Conservation (phyloP, 164 flowering plant genomes). For the Dillenia suffruticosa region DNA sequence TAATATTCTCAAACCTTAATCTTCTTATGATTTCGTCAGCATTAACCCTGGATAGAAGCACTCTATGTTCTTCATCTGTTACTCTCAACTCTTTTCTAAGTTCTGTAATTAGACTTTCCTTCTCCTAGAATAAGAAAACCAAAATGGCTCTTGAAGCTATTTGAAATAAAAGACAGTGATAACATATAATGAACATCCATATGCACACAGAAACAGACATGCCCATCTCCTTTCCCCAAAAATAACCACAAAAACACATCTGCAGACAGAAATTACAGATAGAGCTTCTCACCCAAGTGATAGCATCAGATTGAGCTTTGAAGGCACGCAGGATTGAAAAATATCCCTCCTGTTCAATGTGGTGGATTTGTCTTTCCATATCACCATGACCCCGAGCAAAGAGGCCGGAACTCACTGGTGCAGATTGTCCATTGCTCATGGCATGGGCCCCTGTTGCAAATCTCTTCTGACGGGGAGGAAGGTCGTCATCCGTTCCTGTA, state of each 20-base stretch:
- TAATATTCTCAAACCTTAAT: constrained; percentile 53
- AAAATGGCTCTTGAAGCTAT: background rate
- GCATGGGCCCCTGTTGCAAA: constrained; percentile 18
- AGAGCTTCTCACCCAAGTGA: constrained; percentile 72
- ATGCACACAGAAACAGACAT: constrained; percentile 1
- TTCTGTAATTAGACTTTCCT: constrained; percentile 84
- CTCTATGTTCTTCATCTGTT: constrained; percentile 88
- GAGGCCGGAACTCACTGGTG: constrained; percentile 24
- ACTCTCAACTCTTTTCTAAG: constrained; percentile 88
- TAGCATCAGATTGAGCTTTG: constrained; percentile 94
- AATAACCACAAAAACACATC: constrained; percentile 1
- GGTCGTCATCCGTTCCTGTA: constrained; percentile 49
- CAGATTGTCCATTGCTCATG: constrained; percentile 27
- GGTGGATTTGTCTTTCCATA: constrained; percentile 80
- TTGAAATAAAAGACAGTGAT: too few species aligned
- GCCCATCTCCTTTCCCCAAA: background rate
- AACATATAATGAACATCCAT: too few species aligned
- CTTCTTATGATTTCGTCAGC: constrained; percentile 69
- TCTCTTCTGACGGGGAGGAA: constrained; percentile 30
- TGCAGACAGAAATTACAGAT: background rate
- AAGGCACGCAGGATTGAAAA: constrained; percentile 86
- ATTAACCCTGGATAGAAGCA: constrained; percentile 68
- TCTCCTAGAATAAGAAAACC: constrained; percentile 52
- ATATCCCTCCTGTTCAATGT: constrained; percentile 88
- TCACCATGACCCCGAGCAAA: constrained; percentile 40